A percentile compares a stretch with the other conserved stretches of the same genome.
These are phyloP conservation scores for Euphorbia tirucalli DNA, from an alignment of 345 rosid species.

Conservation along the genomic window DNA sequence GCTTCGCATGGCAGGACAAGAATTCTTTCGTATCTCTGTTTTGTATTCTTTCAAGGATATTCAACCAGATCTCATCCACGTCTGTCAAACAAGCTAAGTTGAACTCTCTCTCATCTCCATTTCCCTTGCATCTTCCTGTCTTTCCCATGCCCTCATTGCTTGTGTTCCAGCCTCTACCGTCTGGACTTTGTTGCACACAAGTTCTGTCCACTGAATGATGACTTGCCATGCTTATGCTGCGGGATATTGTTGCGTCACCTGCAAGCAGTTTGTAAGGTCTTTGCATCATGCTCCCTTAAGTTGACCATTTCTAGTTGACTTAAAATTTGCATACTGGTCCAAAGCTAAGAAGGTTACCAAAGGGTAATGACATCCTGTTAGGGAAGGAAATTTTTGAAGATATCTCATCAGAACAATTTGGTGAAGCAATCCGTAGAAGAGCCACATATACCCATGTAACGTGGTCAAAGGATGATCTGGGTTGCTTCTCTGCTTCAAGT, in stretches of 20 bases:
- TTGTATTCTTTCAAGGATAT: slow-evolving; percentile 27
- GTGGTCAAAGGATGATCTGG: slow-evolving; percentile 24
- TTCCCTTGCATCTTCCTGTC: slow-evolving; percentile 10
- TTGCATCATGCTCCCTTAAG: background rate
- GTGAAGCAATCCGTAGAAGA: slow-evolving; percentile 33
- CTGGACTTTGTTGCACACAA: background rate
- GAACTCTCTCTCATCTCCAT: slow-evolving; percentile 15
- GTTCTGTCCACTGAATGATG: background rate
- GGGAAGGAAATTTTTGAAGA: slow-evolving; percentile 12
- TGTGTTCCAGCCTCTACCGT: background rate
- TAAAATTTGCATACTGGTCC: background rate
- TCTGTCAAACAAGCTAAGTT: slow-evolving; percentile 16
- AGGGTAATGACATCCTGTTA: slow-evolving; percentile 9
- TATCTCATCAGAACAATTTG: slow-evolving; percentile 6
- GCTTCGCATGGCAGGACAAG: slow-evolving; percentile 30
- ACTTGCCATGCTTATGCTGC: background rate
- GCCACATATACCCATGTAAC: slow-evolving; percentile 27
- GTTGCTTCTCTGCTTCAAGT: slow-evolving; percentile 29
- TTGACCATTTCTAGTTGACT: background rate
- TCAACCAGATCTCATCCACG: slow-evolving; percentile 30
- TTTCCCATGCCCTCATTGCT: slow-evolving; percentile 12
- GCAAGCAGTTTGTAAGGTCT: slow-evolving; percentile 4
- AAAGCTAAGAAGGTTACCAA: slow-evolving; percentile 18
- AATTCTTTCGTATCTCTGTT: slow-evolving; percentile 27
- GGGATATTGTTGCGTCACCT: slow-evolving; percentile 8